Percentiles rank a stretch among this genome's conserved stretches.
Conservation (phyloP, 768 basidiomycete species). For the Leucosporidium scottii region DNA sequence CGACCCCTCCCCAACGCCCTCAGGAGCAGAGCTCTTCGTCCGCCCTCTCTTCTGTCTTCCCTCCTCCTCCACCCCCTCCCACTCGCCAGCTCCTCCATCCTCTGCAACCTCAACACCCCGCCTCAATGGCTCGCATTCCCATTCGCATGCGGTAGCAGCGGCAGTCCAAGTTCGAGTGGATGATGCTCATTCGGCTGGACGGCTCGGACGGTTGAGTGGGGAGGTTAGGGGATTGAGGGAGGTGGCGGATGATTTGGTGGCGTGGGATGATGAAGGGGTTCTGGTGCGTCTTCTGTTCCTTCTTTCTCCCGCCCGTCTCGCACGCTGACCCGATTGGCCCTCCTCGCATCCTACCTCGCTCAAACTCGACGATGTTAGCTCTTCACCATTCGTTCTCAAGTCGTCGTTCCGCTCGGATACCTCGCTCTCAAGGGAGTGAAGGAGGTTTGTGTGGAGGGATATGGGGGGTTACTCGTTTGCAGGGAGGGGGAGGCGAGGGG, state of each 20-base stretch:
- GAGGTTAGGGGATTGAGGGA: neutral
- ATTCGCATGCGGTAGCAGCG: too few relatives aligned
- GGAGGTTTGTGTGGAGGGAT: neutral
- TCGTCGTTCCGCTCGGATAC: neutral
- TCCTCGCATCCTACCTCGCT: too few relatives aligned
- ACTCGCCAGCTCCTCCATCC: too few relatives aligned
- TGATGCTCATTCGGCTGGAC: neutral
- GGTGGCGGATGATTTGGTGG: neutral
- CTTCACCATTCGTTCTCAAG: neutral
- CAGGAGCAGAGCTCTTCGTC: neutral
- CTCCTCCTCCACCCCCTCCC: neutral
- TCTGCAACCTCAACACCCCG: too few relatives aligned
- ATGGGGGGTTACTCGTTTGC: conserved; percentile 16
- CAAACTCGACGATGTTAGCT: too few relatives aligned
- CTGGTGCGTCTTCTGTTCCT: neutral
- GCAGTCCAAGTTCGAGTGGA: neutral
- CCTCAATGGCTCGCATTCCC: too few relatives aligned
- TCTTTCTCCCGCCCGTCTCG: neutral
- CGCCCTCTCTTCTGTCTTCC: neutral
- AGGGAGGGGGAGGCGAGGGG: conserved; percentile 27
- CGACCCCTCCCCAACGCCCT: too few relatives aligned
- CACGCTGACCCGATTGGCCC: too few relatives aligned
- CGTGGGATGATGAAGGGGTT: neutral
- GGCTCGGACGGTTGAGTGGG: neutral
- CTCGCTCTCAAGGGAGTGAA: neutral